Base-by-base conservation (phyloP, 768 basidiomycete genomes). In the Ephemerocybe angulata region DNA sequence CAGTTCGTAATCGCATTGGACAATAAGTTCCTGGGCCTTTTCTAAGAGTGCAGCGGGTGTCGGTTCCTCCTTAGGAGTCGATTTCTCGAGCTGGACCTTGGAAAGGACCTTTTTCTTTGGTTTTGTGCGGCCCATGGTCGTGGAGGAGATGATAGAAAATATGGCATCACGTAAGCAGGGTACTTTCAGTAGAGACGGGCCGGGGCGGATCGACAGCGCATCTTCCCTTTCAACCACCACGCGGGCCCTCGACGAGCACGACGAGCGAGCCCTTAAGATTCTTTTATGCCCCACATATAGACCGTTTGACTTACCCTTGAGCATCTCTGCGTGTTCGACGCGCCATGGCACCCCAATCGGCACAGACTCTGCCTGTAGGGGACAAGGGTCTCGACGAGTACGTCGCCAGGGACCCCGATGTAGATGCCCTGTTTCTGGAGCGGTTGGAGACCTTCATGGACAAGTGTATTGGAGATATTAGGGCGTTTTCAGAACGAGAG, bases 1-100 rank as follows among this genome's bases (percentile, higher is more conserved):
- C 46, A 95, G 82, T 48, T 87, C 82, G 66, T 90, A 93, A 69
- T 94, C 86, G 64, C 88, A 92, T 72, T 93, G 88, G 22, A 85
- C 78, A 60, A 95, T 81, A 52, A 95, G 76, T n/a, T 79, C 74
- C 64, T 90, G 90, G 0, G 90, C 85, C 67, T 93, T 93, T 65
- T 85, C 83, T 30, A 90, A 71, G 5, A 93, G 72, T 11, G 85
- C 72, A 10, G 76, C 52, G 52, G 82, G 68, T 27, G 85, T 70
- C 1, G 83, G 83, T 22, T 57, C 38, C 28, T 58, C 31, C 37
- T 61, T 60, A 35, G 63, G 66, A 7, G 48, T 53, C 5, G 65
- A 62, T 19, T 59, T 60, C 28, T 63, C 62, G 46, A 44, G 68
- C 61, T 43, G 70, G 17, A 30, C 65, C 62, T 75, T 75, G 54